Conservation (phyloP, 805 yeast species). For the Teunomyces kruisii region DNA sequence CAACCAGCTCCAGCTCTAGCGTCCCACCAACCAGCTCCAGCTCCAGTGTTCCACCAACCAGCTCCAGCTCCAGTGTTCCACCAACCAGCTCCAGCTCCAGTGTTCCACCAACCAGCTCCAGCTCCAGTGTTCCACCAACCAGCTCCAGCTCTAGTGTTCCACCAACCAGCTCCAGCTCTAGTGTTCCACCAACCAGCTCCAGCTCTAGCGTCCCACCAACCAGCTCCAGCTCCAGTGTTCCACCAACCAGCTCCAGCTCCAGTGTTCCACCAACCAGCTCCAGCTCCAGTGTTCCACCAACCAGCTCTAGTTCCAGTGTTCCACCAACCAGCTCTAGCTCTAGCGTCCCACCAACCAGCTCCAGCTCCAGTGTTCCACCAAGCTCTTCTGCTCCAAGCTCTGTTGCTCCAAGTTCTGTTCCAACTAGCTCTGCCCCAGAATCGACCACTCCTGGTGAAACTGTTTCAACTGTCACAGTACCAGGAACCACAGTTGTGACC, state of each 20-base stretch:
- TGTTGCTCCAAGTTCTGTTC: too few species aligned
- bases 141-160: background rate
- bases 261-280: too few species aligned
- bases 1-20: background rate
- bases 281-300: too few species aligned
- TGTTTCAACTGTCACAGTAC: conserved; percentile 1
- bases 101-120: too few species aligned
- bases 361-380: background rate
- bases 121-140: too few species aligned
- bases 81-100: too few species aligned
- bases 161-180: background rate
- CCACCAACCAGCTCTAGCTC: background rate
- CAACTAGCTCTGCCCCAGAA: too few species aligned
- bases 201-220: background rate
- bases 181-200: conserved; percentile 1
- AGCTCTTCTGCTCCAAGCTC: background rate
- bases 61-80: too few species aligned
- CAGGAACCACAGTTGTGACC: conserved; percentile 27
- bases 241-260: too few species aligned
- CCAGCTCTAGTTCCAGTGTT: background rate
- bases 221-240: background rate
- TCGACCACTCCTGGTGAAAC: too few species aligned
- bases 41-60: too few species aligned
- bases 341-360: background rate
- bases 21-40: too few species aligned